Evolutionary conservation across 805 yeast genomes (phyloP), one percentile per base, ranked within the genome.

Genomic region (Wickerhamomyces sydowiorum): DNA sequence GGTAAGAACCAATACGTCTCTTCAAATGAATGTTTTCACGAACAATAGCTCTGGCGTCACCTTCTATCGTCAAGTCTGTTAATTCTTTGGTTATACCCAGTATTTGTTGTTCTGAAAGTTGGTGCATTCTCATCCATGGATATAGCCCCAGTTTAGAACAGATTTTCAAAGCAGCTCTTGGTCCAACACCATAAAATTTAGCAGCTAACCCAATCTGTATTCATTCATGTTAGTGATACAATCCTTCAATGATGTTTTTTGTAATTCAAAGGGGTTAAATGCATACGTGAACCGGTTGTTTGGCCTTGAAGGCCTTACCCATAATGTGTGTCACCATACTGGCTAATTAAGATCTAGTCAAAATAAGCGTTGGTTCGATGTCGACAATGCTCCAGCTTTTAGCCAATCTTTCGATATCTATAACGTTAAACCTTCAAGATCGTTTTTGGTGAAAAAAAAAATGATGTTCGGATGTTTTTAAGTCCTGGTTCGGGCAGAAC

Each of bases 71-170:
- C 73, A 86, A 72, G 32, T 79, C 83, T 1, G 95, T 78, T 38
- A 93, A 71, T 61, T 93, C 96, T 61, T 89, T 91, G 30, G 96
- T 84, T 36, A 93, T 71, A 28, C 85, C 78, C 77, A 91, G 75
- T 36, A 89, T 73, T 54, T 89, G 95, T 22, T 88, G 86, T 64
- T 93, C 98, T 23, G 84, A 70, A 30, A 93, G 75, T 64, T 93
- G 96, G 61, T 86, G 93, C 86, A 90, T 83, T 66, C 96, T 79
- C 95, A 91, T 90, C 60, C 76, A 72, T 36, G 98, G 98, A 58
- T 90, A 91, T 45, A 93, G 76, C 10, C 96, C 96, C 19, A 91
- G 77, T 59, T 80, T 87, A 31, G 97, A 81, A 61, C 96, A 89
- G 40, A 93, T 70, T 54, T 72, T 70, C 48, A 76, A 76, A 2